Conservation (phyloP, 2,329 filamentous ascomycete genomes). For the Hypocreales sp. region DNA sequence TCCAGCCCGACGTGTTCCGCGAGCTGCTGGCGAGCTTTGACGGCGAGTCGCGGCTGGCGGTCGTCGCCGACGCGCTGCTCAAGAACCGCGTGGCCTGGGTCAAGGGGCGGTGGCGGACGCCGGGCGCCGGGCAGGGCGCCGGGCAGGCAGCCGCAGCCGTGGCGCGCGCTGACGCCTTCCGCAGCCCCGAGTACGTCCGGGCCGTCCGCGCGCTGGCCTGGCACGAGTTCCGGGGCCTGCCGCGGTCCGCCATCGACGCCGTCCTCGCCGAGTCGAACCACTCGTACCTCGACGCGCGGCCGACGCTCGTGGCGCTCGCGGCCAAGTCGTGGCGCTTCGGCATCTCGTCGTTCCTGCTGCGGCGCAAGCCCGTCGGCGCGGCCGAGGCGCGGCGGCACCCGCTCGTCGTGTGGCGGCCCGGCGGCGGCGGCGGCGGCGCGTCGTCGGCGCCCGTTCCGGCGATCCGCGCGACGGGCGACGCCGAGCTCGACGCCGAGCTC, state of each 20-base stretch:
- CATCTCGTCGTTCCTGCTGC: slow-evolving; percentile 53
- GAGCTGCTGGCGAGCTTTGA: slow-evolving; percentile 66
- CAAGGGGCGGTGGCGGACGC: slow-evolving; percentile 47
- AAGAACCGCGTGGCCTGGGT: slow-evolving; percentile 57
- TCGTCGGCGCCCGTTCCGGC: slow-evolving; percentile 45
- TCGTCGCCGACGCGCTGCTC: slow-evolving; percentile 63
- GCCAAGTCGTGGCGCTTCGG: slow-evolving; percentile 66
- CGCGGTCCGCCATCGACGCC: slow-evolving; percentile 58
- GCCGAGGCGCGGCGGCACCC: slow-evolving; percentile 43
- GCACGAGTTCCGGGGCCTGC: slow-evolving; percentile 62
- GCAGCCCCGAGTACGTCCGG: slow-evolving; percentile 49
- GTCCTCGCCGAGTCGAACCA: slow-evolving; percentile 71
- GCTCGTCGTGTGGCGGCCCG: slow-evolving; percentile 44
- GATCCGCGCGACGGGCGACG: slow-evolving; percentile 48
- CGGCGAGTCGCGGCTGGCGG: slow-evolving; percentile 58
- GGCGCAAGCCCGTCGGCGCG: slow-evolving; percentile 40
- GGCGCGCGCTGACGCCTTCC: slow-evolving; percentile 48
- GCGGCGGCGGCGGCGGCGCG: slow-evolving; percentile 37
- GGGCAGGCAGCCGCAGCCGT: slow-evolving; percentile 20
- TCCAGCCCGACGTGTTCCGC: slow-evolving; percentile 70
- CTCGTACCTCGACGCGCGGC: slow-evolving; percentile 57
- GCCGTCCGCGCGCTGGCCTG: slow-evolving; percentile 54
- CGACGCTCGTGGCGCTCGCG: slow-evolving; percentile 51
- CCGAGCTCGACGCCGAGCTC: slow-evolving; percentile 47
- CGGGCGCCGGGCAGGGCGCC: slow-evolving; percentile 10